A percentile compares a stretch with the other conserved stretches of the same genome.
These are phyloP conservation scores for Phytophthora colocasiae DNA, from an alignment of 352 stramenopile genomes.

Conservation along the genomic window DNA sequence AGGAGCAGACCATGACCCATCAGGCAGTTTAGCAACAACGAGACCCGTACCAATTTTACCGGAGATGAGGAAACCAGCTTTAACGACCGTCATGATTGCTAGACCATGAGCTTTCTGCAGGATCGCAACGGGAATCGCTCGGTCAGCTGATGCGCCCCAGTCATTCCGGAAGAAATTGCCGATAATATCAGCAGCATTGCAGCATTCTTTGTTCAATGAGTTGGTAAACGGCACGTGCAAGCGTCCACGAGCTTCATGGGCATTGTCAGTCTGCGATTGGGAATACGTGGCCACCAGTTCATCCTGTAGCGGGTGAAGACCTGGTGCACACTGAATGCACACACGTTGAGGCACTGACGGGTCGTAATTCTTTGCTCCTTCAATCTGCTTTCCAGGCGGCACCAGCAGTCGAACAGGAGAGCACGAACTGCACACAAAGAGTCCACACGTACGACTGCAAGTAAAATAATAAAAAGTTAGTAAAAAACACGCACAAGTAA, in stretches of 20 bases:
- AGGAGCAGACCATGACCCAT: conserved; percentile 91
- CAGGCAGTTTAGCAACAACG: conserved; percentile 80
- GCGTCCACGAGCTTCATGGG: conserved; percentile 42
- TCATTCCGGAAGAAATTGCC: conserved; percentile 71
- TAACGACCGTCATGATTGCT: conserved; percentile 61
- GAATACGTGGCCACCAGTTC: conserved; percentile 53
- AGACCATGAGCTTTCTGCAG: conserved; percentile 62
- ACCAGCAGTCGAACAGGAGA: conserved; percentile 58
- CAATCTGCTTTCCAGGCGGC: conserved; percentile 48
- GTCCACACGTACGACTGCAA: conserved; percentile 42
- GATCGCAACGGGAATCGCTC: conserved; percentile 55
- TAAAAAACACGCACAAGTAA: too few relatives aligned
- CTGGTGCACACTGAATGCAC: conserved; percentile 61
- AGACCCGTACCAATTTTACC: conserved; percentile 76
- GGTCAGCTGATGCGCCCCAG: conserved; percentile 55
- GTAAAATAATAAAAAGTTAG: neutral
- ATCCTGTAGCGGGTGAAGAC: conserved; percentile 57
- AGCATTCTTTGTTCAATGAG: conserved; percentile 62
- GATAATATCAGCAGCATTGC: conserved; percentile 66
- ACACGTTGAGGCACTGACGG: conserved; percentile 58
- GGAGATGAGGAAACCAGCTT: conserved; percentile 63
- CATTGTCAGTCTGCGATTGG: conserved; percentile 46
- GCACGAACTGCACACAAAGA: conserved; percentile 62
- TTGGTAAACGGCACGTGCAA: conserved; percentile 55
- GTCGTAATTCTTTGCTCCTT: conserved; percentile 59